Evolutionary conservation across 1,139 yeast genomes (phyloP).

Genomic region (Lodderomyces oxycetoniae): DNA sequence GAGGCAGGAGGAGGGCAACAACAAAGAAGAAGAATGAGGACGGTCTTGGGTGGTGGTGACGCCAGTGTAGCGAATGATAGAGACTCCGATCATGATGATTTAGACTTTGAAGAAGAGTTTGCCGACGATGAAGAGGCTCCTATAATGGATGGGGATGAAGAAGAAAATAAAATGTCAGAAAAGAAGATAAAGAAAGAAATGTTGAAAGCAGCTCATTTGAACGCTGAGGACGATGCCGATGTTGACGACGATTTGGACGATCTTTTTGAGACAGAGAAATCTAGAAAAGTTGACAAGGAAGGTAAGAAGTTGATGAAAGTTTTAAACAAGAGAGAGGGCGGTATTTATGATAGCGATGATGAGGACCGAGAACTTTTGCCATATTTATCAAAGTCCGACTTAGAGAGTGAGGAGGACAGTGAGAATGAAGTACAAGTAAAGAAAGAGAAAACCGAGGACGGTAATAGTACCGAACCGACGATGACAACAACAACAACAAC

Average conservation of each 20-base stretch:
- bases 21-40: slow-evolving; percentile 27
- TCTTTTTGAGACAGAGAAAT: slow-evolving; percentile 55
- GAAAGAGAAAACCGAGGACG: slow-evolving; percentile 15
- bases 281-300: slow-evolving; percentile 83
- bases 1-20: slow-evolving; percentile 16
- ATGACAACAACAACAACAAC: slow-evolving; percentile 20
- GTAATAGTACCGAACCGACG: slow-evolving; percentile 27
- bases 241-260: slow-evolving; percentile 53
- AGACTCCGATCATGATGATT: slow-evolving; percentile 83
- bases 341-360: slow-evolving; percentile 86
- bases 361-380: slow-evolving; percentile 62
- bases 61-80: slow-evolving; percentile 37
- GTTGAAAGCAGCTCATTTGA: slow-evolving; percentile 76
- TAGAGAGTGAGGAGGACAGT: slow-evolving; percentile 53
- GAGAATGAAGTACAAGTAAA: slow-evolving; percentile 37
- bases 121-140: slow-evolving; percentile 99
- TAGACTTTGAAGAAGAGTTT: slow-evolving; percentile 94
- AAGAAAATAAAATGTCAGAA: slow-evolving; percentile 88
- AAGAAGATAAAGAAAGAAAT: slow-evolving; percentile 84
- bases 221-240: slow-evolving; percentile 57
- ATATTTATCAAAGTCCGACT: slow-evolving; percentile 68
- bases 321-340: slow-evolving; percentile 81
- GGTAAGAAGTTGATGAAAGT: slow-evolving; percentile 85
- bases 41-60: slow-evolving; percentile 52
- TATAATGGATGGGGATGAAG: slow-evolving; percentile 93